phyloP scores from a whole-genome alignment of 23 red algal genomes.

The Gracilariopsis chorda region DNA sequence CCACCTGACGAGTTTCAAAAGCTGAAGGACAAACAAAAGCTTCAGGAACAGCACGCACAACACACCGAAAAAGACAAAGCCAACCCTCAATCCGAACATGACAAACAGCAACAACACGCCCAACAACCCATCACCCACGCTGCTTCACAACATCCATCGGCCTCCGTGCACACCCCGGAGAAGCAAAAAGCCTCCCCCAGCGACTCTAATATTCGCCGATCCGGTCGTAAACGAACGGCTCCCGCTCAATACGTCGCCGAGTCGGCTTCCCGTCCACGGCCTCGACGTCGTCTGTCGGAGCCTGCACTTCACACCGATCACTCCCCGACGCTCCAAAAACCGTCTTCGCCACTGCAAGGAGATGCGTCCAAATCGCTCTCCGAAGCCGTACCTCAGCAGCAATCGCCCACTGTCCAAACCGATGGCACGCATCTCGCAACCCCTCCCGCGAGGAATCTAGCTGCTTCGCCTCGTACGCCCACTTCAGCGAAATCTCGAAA shows the following conservation, averaged over 20 bases:
- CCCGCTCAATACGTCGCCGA: background rate
- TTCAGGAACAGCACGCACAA: too few relatives aligned
- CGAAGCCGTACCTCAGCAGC: background rate
- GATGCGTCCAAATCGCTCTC: background rate
- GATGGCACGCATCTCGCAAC: background rate
- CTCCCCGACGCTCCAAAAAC: background rate
- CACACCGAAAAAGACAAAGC: too few relatives aligned
- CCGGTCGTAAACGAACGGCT: background rate
- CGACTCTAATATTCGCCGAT: background rate
- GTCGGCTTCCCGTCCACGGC: constrained; percentile 1
- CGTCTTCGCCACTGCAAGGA: background rate
- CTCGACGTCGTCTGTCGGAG: background rate
- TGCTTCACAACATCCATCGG: too few relatives aligned
- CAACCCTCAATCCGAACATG: too few relatives aligned
- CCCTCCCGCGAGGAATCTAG: background rate
- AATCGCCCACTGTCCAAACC: background rate
- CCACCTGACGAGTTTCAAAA: constrained; percentile 1
- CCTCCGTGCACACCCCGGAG: too few relatives aligned
- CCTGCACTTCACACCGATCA: background rate
- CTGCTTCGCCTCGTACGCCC: background rate
- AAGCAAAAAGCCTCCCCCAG: too few relatives aligned
- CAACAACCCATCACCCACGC: too few relatives aligned
- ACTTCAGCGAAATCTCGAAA: background rate
- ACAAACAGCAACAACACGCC: too few relatives aligned
- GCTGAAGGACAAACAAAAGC: too few relatives aligned